These are phyloP conservation scores for Ogataea dorogensis DNA, from an alignment of 805 yeast species.

Conservation along the genomic window DNA sequence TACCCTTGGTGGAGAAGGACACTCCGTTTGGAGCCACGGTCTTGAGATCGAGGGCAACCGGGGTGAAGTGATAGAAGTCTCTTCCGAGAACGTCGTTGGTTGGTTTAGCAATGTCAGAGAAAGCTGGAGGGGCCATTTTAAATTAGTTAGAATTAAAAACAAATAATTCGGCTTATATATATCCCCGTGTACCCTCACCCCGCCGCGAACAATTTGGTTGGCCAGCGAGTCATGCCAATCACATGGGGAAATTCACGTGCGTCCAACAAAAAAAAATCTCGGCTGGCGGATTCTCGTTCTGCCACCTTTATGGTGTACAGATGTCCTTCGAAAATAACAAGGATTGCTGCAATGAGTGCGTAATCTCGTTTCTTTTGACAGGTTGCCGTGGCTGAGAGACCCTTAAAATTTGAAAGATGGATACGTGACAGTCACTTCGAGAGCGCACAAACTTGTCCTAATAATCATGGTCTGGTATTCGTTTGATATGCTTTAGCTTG, in stretches of 20 bases:
- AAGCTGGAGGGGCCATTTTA: slow-evolving; percentile 81
- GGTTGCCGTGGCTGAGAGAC: not conserved
- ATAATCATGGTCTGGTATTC: too few relatives aligned
- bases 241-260: slow-evolving; percentile 6
- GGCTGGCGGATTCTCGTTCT: not conserved
- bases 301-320: not conserved
- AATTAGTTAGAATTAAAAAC: slow-evolving; percentile 3
- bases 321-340: not conserved
- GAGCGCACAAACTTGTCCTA: too few relatives aligned
- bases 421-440: not conserved
- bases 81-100: slow-evolving; percentile 84
- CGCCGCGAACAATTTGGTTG: slow-evolving; percentile 9
- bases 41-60: slow-evolving; percentile 85
- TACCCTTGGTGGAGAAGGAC: slow-evolving; percentile 90
- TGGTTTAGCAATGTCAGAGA: slow-evolving; percentile 89
- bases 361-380: slow-evolving; percentile 17
- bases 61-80: slow-evolving; percentile 91
- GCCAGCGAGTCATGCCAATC: slow-evolving; percentile 2
- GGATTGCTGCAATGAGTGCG: slow-evolving; percentile 2
- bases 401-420: not conserved
- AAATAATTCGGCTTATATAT: slow-evolving; percentile 3
- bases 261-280: slow-evolving; percentile 5
- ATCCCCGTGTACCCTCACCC: slow-evolving; percentile 8
- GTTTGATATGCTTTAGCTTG: too few relatives aligned
- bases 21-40: slow-evolving; percentile 97